phyloP scores from a whole-genome alignment of 2,329 filamentous ascomycete species.

The Aschersonia sp. region DNA sequence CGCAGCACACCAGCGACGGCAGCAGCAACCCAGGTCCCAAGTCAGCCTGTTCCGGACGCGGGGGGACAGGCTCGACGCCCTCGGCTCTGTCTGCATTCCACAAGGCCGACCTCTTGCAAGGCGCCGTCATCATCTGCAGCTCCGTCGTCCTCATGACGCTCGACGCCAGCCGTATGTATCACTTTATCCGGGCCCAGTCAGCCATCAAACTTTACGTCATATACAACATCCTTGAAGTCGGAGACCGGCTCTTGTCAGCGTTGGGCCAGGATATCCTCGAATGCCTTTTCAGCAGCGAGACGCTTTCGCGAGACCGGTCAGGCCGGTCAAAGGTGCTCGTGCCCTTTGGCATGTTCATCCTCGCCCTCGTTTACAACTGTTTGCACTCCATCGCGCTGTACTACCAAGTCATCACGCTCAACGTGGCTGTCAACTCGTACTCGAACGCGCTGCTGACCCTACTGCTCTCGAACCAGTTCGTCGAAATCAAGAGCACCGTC shows the following conservation, averaged over 20 bases:
- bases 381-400: conserved; percentile 79
- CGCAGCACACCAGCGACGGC: background rate
- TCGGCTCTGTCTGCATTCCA: conserved; percentile 77
- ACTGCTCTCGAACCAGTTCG: conserved; percentile 92
- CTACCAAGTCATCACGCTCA: conserved; percentile 94
- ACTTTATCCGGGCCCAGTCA: conserved; percentile 89
- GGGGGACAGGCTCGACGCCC: conserved; percentile 68
- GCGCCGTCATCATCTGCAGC: conserved; percentile 73
- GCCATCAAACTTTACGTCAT: conserved; percentile 98
- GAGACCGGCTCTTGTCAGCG: conserved; percentile 78
- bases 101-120: conserved; percentile 90
- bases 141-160: conserved; percentile 77
- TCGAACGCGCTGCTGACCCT: conserved; percentile 89
- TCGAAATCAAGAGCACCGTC: conserved; percentile 95
- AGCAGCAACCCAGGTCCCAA: conserved; percentile 12
- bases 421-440: conserved; percentile 97
- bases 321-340: conserved; percentile 84
- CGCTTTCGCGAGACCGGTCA: conserved; percentile 71
- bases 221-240: conserved; percentile 91
- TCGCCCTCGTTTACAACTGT: conserved; percentile 79
- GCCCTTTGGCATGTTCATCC: conserved; percentile 80
- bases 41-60: conserved; percentile 38
- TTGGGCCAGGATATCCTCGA: conserved; percentile 93
- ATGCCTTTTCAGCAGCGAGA: conserved; percentile 87
- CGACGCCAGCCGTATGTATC: conserved; percentile 95